These are phyloP conservation scores for Rutstroemia sp. DNA, from an alignment of 2,329 filamentous ascomycete genomes.

Conservation along the genomic window DNA sequence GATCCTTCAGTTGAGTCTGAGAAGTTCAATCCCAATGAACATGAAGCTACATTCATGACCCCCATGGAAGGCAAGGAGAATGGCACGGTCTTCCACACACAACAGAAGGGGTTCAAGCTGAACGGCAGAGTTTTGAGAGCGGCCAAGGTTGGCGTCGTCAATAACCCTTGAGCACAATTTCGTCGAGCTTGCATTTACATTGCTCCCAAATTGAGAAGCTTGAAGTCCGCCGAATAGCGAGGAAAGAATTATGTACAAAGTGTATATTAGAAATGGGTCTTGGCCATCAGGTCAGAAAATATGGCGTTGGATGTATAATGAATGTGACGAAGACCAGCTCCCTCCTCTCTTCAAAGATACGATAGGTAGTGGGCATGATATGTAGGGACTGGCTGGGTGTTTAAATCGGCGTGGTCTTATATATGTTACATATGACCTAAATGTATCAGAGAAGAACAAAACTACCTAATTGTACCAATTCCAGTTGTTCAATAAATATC, in stretches of 20 bases:
- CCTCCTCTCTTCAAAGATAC: slow-evolving; percentile 9
- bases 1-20: slow-evolving; percentile 64
- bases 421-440: slow-evolving; percentile 4
- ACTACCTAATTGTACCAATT: background rate
- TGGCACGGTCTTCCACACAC: slow-evolving; percentile 81
- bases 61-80: slow-evolving; percentile 83
- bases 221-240: background rate
- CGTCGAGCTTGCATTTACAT: too few species aligned
- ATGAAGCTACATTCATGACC: slow-evolving; percentile 94
- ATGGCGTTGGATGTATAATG: slow-evolving; percentile 10
- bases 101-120: slow-evolving; percentile 92
- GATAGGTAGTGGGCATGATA: slow-evolving; percentile 1
- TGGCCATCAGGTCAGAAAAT: slow-evolving; percentile 1
- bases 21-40: slow-evolving; percentile 93
- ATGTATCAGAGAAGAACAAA: slow-evolving; percentile 2
- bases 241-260: slow-evolving; percentile 8
- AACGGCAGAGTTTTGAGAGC: slow-evolving; percentile 86
- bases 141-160: slow-evolving; percentile 93
- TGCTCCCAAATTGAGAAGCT: too few species aligned
- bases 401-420: slow-evolving; percentile 1
- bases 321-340: slow-evolving; percentile 8
- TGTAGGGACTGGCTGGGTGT: background rate
- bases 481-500: background rate
- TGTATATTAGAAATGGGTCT: slow-evolving; percentile 9
- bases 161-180: slow-evolving; percentile 47